Evolutionary conservation across 352 stramenopile genomes (phyloP).

Genomic region (Pythium sukuiense): DNA sequence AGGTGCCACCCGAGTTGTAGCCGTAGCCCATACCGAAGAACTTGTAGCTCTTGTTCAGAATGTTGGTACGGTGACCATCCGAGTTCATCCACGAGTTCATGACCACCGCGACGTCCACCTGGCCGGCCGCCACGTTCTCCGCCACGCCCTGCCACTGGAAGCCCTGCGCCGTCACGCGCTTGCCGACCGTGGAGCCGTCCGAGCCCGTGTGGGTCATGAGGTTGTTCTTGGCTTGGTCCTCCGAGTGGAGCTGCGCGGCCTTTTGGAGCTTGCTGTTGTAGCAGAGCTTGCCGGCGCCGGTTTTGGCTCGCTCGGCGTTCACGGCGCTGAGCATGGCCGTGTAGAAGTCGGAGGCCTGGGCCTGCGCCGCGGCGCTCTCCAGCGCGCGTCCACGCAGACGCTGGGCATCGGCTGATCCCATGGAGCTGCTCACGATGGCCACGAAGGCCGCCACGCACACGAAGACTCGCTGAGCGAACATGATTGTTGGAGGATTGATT

Average conservation of each 20-base stretch:
- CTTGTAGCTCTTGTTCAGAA: constrained; percentile 37
- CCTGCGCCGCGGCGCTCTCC: background rate
- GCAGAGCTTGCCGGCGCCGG: constrained; percentile 22
- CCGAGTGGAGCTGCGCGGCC: constrained; percentile 27
- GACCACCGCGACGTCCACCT: constrained; percentile 37
- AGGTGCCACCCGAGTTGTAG: constrained; percentile 35
- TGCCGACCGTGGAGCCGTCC: constrained; percentile 10
- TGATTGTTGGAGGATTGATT: background rate
- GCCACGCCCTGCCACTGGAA: constrained; percentile 34
- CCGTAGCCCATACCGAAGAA: constrained; percentile 46
- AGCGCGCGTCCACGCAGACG: constrained; percentile 14
- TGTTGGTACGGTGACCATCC: constrained; percentile 40
- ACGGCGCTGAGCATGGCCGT: constrained; percentile 48
- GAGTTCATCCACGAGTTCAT: constrained; percentile 61
- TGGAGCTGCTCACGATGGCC: constrained; percentile 12
- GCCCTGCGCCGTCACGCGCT: constrained; percentile 26
- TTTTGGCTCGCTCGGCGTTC: constrained; percentile 48
- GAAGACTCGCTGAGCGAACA: constrained; percentile 21
- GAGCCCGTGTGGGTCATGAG: constrained; percentile 28
- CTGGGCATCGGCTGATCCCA: constrained; percentile 6
- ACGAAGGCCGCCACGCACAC: constrained; percentile 15
- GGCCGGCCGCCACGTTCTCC: constrained; percentile 58
- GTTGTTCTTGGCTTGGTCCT: constrained; percentile 29
- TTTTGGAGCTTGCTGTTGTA: constrained; percentile 26
- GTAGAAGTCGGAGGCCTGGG: constrained; percentile 16